These are phyloP conservation scores for Thelonectria olida DNA, from an alignment of 2,329 filamentous ascomycete species.

Conservation along the genomic window DNA sequence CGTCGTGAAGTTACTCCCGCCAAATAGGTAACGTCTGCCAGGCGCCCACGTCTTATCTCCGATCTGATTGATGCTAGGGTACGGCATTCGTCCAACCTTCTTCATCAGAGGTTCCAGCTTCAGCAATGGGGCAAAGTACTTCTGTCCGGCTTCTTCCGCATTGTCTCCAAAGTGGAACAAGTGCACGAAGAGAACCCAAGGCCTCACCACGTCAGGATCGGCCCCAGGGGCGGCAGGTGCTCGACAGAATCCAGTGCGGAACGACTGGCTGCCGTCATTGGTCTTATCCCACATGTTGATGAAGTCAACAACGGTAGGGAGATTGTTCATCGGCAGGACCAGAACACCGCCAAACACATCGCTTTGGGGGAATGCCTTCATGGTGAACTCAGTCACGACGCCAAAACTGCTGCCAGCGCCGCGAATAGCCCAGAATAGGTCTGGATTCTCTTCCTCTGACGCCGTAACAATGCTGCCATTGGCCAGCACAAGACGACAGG, in stretches of 20 bases:
- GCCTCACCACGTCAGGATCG: conserved; percentile 31
- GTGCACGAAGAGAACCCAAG: conserved; percentile 27
- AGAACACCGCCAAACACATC: conserved; percentile 44
- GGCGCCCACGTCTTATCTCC: conserved; percentile 48
- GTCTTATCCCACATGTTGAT: conserved; percentile 40
- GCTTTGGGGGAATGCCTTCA: conserved; percentile 42
- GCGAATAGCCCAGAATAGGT: conserved; percentile 53
- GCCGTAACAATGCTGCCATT: conserved; percentile 45
- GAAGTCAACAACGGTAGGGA: conserved; percentile 43
- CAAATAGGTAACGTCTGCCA: conserved; percentile 50
- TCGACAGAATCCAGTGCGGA: conserved; percentile 26
- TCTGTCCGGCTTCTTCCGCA: conserved; percentile 27
- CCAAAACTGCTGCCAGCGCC: conserved; percentile 55
- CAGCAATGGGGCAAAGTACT: conserved; percentile 48
- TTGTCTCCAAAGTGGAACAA: conserved; percentile 33
- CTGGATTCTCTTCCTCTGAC: conserved; percentile 55
- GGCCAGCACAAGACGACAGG: conserved; percentile 49
- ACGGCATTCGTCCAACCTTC: conserved; percentile 51
- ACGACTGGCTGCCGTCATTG: conserved; percentile 35
- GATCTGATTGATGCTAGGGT: conserved; percentile 50
- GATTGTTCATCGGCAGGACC: conserved; percentile 37
- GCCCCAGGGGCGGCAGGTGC: conserved; percentile 28
- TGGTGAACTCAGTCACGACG: conserved; percentile 49
- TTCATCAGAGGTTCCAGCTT: conserved; percentile 49
- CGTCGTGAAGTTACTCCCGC: conserved; percentile 54